These are phyloP conservation scores for Diphasiastrum complanatum DNA, from an alignment of 83 land plant species.

Conservation along the genomic window DNA sequence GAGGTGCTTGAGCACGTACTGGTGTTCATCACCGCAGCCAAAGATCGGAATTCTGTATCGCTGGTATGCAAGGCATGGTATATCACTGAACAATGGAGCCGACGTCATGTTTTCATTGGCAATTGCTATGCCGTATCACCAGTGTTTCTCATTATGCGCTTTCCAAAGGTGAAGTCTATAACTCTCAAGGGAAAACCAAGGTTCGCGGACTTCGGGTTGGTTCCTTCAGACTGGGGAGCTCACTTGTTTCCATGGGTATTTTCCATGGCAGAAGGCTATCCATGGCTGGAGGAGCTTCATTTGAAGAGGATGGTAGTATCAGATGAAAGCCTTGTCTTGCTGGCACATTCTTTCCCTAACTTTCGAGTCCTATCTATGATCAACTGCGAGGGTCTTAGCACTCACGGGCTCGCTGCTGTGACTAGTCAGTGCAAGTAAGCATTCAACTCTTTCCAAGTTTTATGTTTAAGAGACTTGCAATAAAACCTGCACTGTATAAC, in stretches of 20 bases:
- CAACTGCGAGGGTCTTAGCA: slow-evolving; percentile 82
- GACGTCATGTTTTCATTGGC: slow-evolving; percentile 68
- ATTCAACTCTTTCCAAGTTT: background rate
- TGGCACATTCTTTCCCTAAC: slow-evolving; percentile 48
- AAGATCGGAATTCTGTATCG: slow-evolving; percentile 81
- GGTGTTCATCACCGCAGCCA: slow-evolving; percentile 47
- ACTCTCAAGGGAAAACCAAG: slow-evolving; percentile 73
- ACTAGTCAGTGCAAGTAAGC: slow-evolving; percentile 63
- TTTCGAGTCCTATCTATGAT: slow-evolving; percentile 44
- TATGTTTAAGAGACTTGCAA: background rate
- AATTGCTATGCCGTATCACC: slow-evolving; percentile 88
- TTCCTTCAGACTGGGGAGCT: slow-evolving; percentile 84
- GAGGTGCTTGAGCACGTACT: slow-evolving; percentile 81
- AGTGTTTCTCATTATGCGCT: slow-evolving; percentile 37
- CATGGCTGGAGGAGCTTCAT: slow-evolving; percentile 49
- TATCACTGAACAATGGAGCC: slow-evolving; percentile 53
- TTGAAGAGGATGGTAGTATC: slow-evolving; percentile 66
- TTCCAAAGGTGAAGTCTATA: slow-evolving; percentile 43
- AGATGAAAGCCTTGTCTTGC: slow-evolving; percentile 50
- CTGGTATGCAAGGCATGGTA: slow-evolving; percentile 88
- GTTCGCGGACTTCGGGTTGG: slow-evolving; percentile 76
- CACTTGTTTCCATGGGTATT: slow-evolving; percentile 54
- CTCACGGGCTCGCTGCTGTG: slow-evolving; percentile 57
- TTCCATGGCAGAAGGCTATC: slow-evolving; percentile 44
- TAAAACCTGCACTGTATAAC: background rate